phyloP scores from a whole-genome alignment of 495 filamentous ascomycete genomes.

The Podospora australis region DNA sequence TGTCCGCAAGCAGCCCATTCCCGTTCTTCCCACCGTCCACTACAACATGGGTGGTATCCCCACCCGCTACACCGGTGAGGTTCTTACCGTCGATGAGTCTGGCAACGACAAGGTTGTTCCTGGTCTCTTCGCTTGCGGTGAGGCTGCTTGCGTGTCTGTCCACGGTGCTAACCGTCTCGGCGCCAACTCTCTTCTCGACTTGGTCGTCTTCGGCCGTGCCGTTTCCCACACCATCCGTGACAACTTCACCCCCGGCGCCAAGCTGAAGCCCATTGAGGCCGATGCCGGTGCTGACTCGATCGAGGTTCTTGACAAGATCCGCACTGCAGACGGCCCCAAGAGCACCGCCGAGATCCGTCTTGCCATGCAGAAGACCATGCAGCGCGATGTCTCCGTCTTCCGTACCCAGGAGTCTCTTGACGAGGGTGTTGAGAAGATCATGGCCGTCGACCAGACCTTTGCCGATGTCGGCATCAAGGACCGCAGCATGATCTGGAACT shows the following conservation, averaged over 20 bases:
- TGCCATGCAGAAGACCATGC: conserved; percentile 97
- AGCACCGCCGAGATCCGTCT: conserved; percentile 77
- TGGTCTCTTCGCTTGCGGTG: conserved; percentile 92
- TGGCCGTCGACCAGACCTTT: conserved; percentile 73
- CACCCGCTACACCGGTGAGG: conserved; percentile 93
- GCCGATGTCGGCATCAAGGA: conserved; percentile 85
- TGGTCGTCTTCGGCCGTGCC: conserved; percentile 94
- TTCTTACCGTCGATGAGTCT: conserved; percentile 71
- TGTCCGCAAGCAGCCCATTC: conserved; percentile 92
- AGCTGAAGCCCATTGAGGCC: conserved; percentile 66
- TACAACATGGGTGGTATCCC: conserved; percentile 99
- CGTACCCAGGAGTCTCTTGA: conserved; percentile 84
- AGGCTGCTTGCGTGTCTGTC: conserved; percentile 94
- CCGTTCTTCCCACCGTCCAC: conserved; percentile 93
- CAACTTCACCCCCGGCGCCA: conserved; percentile 71
- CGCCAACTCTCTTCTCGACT: conserved; percentile 94
- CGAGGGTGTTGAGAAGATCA: conserved; percentile 76
- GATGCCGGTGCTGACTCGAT: conserved; percentile 85
- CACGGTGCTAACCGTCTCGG: conserved; percentile 97
- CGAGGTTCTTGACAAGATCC: conserved; percentile 75
- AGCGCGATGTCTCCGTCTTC: conserved; percentile 95
- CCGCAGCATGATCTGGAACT: conserved; percentile 99
- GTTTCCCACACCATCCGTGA: conserved; percentile 94
- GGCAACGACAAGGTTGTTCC: conserved; percentile 93
- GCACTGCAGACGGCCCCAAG: conserved; percentile 78